Evolutionary conservation across 140 eudicot genomes (phyloP), one percentile per base, ranked within the genome.

Genomic region (Senecio squalidus): DNA sequence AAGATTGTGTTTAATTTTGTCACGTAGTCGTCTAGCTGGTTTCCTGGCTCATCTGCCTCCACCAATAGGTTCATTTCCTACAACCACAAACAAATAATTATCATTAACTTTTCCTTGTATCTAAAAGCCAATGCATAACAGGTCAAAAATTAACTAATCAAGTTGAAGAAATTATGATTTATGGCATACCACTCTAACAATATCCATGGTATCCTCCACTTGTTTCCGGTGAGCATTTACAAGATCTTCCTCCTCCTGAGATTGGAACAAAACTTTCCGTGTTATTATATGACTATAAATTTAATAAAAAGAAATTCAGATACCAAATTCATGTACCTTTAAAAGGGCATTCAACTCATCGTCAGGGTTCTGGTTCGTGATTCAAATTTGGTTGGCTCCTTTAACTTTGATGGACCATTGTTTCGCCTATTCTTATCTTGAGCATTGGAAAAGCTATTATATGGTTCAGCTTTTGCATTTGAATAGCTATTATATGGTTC

Each of bases 171-270:
- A 50, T 50, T 10, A 36, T 5, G 5, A 65, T 28, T 14, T 11
- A 54, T 29, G 26, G 31, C 74, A 21, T 23, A 92, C 98, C 98
- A 86, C 95, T 75, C 93, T 68, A 43, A 92, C 98, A 15, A 87
- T 84, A 66, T 92, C 96, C 98, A 92, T 84, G 44, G 98, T 92
- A 70, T 92, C 98, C 76, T 92, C 98, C 64, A 92, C 95, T 68
- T 83, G 98, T 75, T 78, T 86, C 62, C 98, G 78, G 54, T 92
- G 98, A 64, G 96, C 98, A 76, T 77, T 77, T 20, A 92, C 98
- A 71, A 92, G 96, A 67, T 92, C 98, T 81, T 92, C 98, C 88
- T 92, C 98, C 62, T 92, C 98, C 98, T 92, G 72, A 54, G n/a
- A 65, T 55, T 26, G 47, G 10, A 60, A 59, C 7, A 52, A 29